A percentile compares a stretch with the other conserved stretches of the same genome.
These are phyloP conservation scores for Colletotrichum sojae DNA, from an alignment of 2,329 filamentous ascomycete genomes.

Conservation along the genomic window DNA sequence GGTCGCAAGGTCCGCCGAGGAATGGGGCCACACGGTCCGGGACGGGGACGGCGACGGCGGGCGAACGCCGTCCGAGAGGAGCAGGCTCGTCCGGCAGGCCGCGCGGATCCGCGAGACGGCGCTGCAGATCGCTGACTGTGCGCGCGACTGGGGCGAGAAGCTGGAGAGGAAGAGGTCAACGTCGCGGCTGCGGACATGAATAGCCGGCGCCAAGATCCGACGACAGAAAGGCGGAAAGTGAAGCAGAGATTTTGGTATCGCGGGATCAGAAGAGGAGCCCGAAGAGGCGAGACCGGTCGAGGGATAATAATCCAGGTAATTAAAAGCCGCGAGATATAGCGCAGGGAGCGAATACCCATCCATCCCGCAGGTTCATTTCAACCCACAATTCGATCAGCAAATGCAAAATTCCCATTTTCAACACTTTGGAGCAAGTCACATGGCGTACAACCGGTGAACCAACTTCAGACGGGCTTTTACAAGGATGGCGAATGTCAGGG, in stretches of 20 bases:
- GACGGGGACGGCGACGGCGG: constrained; percentile 5
- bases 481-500: not conserved
- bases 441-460: no score
- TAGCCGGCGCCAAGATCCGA: not conserved
- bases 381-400: no score
- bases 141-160: constrained; percentile 39
- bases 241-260: no score
- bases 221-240: no score
- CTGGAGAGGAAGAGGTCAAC: constrained; percentile 31
- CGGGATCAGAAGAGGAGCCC: no score
- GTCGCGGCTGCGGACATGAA: constrained; percentile 9
- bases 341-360: not conserved
- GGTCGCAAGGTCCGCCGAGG: constrained; percentile 46
- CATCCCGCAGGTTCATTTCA: not conserved
- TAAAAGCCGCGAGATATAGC: not conserved
- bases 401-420: no score
- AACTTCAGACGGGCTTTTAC: not conserved
- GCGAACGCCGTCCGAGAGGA: constrained; percentile 14
- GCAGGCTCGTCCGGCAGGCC: constrained; percentile 29
- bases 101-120: constrained; percentile 36
- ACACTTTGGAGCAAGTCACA: no score
- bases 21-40: constrained; percentile 43
- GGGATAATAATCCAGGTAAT: not conserved
- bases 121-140: constrained; percentile 33
- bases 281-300: no score